phyloP scores from a whole-genome alignment of 1,139 yeast species.

The Kluyveromyces marxianus region DNA sequence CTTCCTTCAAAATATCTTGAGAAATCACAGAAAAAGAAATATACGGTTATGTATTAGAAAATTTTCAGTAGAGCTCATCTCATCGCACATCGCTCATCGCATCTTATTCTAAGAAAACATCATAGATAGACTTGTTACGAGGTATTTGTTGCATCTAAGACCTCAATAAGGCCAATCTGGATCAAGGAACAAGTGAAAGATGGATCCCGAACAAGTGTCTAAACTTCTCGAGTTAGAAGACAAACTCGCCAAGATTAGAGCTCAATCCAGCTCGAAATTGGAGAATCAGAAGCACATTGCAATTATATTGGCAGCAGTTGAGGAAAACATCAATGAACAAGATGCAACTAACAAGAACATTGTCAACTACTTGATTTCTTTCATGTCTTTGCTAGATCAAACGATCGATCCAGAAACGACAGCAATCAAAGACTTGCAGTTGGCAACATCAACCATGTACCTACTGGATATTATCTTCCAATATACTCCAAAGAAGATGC shows the following conservation, averaged over 20 bases:
- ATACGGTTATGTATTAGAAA: conserved; percentile 2
- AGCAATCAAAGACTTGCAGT: conserved; percentile 45
- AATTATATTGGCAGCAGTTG: conserved; percentile 76
- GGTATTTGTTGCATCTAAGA: too few relatives aligned
- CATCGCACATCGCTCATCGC: conserved; percentile 17
- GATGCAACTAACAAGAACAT: conserved; percentile 43
- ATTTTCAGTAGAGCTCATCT: conserved; percentile 16
- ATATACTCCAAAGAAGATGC: conserved; percentile 57
- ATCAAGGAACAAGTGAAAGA: conserved; percentile 6
- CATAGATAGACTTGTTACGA: not conserved
- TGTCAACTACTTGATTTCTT: conserved; percentile 77
- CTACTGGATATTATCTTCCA: conserved; percentile 77
- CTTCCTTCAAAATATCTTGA: not conserved
- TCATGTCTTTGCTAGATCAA: conserved; percentile 74
- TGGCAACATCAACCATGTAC: conserved; percentile 74
- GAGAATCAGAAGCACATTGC: conserved; percentile 78
- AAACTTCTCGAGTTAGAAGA: conserved; percentile 56
- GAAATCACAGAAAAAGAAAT: not conserved
- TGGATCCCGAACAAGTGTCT: conserved; percentile 40
- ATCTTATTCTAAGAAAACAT: not conserved
- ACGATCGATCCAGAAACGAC: conserved; percentile 48
- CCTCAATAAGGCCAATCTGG: not conserved
- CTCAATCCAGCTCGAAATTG: conserved; percentile 65
- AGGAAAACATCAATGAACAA: conserved; percentile 75
- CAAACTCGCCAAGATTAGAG: conserved; percentile 60